Percentiles rank a stretch among this genome's conserved stretches.
Conservation (phyloP, 225 moss, liverwort and hornwort genomes). For the Marchantia paleacea region DNA sequence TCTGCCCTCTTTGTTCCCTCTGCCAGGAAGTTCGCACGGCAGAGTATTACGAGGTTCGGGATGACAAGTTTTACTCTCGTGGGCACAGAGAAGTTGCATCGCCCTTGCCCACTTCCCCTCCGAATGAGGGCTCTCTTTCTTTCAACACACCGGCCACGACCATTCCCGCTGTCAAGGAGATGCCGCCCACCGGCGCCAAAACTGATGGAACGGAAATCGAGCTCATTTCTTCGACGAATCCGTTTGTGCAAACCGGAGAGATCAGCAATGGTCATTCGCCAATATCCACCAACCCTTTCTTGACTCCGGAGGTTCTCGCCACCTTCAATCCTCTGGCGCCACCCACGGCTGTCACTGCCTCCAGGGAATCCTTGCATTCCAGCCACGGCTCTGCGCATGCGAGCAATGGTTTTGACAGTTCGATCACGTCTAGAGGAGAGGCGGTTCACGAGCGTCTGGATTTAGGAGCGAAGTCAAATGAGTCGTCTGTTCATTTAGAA, state of each 20-base stretch:
- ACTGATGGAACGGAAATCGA: constrained; percentile 26
- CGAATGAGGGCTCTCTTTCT: constrained; percentile 19
- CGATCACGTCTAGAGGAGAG: not conserved
- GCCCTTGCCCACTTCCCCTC: constrained; percentile 13
- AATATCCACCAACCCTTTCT: constrained; percentile 13
- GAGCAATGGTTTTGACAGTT: not conserved
- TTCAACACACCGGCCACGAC: constrained; percentile 30
- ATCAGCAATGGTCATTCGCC: not conserved
- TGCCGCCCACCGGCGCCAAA: constrained; percentile 3
- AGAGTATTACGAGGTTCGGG: constrained; percentile 72
- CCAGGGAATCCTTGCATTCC: not conserved
- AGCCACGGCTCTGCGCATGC: not conserved
- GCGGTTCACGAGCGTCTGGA: not conserved
- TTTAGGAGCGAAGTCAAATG: not conserved
- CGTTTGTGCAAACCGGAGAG: constrained; percentile 11
- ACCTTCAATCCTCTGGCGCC: constrained; percentile 9
- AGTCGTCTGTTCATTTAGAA: not conserved
- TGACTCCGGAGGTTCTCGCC: constrained; percentile 12
- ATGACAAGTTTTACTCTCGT: constrained; percentile 62
- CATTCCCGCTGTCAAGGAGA: constrained; percentile 28
- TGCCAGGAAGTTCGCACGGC: constrained; percentile 98
- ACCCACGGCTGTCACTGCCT: constrained; percentile 14
- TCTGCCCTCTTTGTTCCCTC: constrained; percentile 73
- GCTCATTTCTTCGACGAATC: constrained; percentile 22
- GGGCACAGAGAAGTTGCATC: not conserved